Evolutionary conservation across 495 filamentous ascomycete species (phyloP).

Genomic region (Hypoxylon trugodes): DNA sequence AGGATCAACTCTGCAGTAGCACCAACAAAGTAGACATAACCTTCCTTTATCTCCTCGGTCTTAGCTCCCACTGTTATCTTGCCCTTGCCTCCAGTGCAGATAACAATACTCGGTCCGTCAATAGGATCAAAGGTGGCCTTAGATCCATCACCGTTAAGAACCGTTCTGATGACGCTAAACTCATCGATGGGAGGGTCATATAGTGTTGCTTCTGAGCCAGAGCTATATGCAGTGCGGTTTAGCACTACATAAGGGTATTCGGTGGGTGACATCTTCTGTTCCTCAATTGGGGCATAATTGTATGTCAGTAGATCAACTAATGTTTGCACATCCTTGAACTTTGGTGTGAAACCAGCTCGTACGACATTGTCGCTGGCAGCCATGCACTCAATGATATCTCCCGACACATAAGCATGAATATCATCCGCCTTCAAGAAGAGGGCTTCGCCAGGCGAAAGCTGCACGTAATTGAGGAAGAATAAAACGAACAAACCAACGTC

Average conservation of each 20-base stretch:
- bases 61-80: conserved; percentile 81
- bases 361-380: conserved; percentile 97
- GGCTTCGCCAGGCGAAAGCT: conserved; percentile 83
- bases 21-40: conserved; percentile 91
- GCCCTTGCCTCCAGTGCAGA: conserved; percentile 84
- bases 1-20: conserved; percentile 85
- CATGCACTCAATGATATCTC: conserved; percentile 99
- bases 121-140: conserved; percentile 87
- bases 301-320: conserved; percentile 95
- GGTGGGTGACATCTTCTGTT: conserved; percentile 88
- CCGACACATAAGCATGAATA: conserved; percentile 94
- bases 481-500: conserved; percentile 61
- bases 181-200: conserved; percentile 98
- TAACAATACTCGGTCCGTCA: conserved; percentile 89
- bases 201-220: conserved; percentile 70
- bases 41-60: conserved; percentile 74
- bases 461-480: conserved; percentile 62
- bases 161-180: conserved; percentile 87
- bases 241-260: conserved; percentile 86
- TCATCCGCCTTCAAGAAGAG: conserved; percentile 97
- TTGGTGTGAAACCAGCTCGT: conserved; percentile 95
- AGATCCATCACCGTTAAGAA: conserved; percentile 71
- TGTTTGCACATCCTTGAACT: conserved; percentile 95
- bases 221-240: conserved; percentile 79
- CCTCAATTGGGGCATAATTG: conserved; percentile 87